Evolutionary conservation across 2,329 filamentous ascomycete genomes (phyloP), one percentile per base, ranked within the genome.

Genomic region (Hypoxylon sp.): DNA sequence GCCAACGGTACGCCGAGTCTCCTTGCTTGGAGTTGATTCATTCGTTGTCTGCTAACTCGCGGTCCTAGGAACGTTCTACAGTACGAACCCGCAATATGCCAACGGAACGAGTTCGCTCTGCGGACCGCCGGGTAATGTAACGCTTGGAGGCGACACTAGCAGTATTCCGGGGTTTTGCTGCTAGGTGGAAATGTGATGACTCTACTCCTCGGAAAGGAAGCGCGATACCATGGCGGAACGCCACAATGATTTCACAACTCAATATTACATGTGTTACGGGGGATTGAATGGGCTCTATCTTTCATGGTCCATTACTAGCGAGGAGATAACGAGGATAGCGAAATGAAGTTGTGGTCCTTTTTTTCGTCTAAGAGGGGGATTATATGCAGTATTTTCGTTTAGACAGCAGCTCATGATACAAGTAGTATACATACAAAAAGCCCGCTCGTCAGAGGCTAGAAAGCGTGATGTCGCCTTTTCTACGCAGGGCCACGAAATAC

Each of bases 401-500:
- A 5, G 15, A 31, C 37, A 23, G 24, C 27, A 46, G 23, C n/a
- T 23, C 1, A 27, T 45, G 37, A 47, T 58, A 58, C 38, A 53
- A 15, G 15, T 47, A 27, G 8, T 50, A 54, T 47, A 54, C 41
- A 54, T 47, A 54, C 41, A 58, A 11, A 23, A 26, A 29, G n/a
- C 21, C 9, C 27, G 7, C 18, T 13, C 24, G 3, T 41, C 52
- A 45, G 18, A 60, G 51, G 17, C 55, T 51, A 8, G 35, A 43
- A 38, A 69, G 53, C 45, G 78, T 70, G 10, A 78, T 75, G 35
- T 76, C 68, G 11, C 67, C 70, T 71, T 88, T 94, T 62, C 92
- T 84, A 58, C 82, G 79, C 55, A 97, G 73, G 0, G 88, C 92
- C 42, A 98, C 88, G 70, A 97, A 96, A 69, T 89, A 98, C 2